These are phyloP conservation scores for Eucalyptus brandiana DNA, from an alignment of 345 rosid genomes.

Conservation along the genomic window DNA sequence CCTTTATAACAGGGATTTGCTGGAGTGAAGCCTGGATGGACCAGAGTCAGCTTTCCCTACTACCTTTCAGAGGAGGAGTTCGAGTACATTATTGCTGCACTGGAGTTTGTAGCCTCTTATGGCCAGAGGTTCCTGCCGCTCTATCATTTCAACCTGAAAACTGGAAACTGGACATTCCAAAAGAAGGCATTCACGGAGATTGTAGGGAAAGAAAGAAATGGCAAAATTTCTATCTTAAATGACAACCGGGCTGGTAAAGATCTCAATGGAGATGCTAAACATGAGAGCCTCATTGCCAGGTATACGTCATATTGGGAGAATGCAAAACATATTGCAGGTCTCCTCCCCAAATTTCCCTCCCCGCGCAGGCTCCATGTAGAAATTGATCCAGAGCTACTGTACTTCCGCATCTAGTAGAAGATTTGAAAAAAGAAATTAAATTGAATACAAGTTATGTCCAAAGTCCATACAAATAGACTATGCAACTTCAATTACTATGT, in stretches of 20 bases:
- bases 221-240: neutral
- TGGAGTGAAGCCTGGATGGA: constrained; percentile 51
- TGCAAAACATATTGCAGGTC: neutral
- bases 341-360: constrained; percentile 1
- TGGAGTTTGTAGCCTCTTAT: constrained; percentile 26
- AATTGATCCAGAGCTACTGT: neutral
- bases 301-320: neutral
- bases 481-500: no score
- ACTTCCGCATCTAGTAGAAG: neutral
- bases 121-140: constrained; percentile 43
- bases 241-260: neutral
- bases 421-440: neutral
- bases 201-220: neutral
- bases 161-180: constrained; percentile 27
- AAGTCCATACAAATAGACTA: neutral
- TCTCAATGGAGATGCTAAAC: neutral
- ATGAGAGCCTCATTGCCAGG: neutral
- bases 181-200: constrained; percentile 5
- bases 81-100: constrained; percentile 29
- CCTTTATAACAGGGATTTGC: constrained; percentile 15
- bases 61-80: constrained; percentile 35
- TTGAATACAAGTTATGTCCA: neutral
- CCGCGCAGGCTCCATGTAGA: neutral
- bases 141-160: constrained; percentile 21
- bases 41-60: constrained; percentile 58